Evolutionary conservation across 2,329 filamentous ascomycete genomes (phyloP).

Genomic region (Dissoconium aciculare): DNA sequence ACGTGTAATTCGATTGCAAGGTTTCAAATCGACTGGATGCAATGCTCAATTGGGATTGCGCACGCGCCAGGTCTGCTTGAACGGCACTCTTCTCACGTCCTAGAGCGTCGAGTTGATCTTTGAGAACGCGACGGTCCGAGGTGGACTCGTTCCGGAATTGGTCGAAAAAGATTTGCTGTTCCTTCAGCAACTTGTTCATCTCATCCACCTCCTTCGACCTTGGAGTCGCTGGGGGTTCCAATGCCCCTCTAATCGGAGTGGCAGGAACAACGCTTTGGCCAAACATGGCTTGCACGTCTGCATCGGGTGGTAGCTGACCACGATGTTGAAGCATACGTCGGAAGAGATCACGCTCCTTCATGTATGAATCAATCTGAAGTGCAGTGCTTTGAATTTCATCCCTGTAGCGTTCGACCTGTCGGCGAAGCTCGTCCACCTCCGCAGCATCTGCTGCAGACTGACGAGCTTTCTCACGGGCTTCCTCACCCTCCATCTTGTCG

Average conservation of each 20-base stretch:
- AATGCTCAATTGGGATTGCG: slow-evolving; percentile 66
- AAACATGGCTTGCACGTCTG: slow-evolving; percentile 52
- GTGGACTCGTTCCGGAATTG: slow-evolving; percentile 73
- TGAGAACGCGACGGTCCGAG: slow-evolving; percentile 65
- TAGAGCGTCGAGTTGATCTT: slow-evolving; percentile 68
- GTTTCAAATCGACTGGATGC: slow-evolving; percentile 77
- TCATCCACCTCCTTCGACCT: slow-evolving; percentile 47
- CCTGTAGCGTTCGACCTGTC: slow-evolving; percentile 60
- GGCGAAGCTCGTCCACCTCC: slow-evolving; percentile 57
- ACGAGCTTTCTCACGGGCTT: slow-evolving; percentile 49
- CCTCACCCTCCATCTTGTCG: slow-evolving; percentile 79
- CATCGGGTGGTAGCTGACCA: slow-evolving; percentile 43
- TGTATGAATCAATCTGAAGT: slow-evolving; percentile 78
- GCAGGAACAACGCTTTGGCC: slow-evolving; percentile 49
- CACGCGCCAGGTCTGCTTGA: slow-evolving; percentile 65
- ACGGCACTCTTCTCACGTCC: slow-evolving; percentile 69
- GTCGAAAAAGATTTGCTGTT: slow-evolving; percentile 81
- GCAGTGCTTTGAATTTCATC: slow-evolving; percentile 75
- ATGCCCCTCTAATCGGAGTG: slow-evolving; percentile 29
- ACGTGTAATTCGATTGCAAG: slow-evolving; percentile 72
- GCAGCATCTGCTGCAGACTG: slow-evolving; percentile 40
- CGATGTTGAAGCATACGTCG: slow-evolving; percentile 77
- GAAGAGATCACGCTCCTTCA: slow-evolving; percentile 95
- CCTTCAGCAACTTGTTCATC: slow-evolving; percentile 64
- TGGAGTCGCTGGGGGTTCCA: slow-evolving; percentile 30